Base-by-base conservation (phyloP, 495 filamentous ascomycete genomes). In the Tuber magnatum region DNA sequence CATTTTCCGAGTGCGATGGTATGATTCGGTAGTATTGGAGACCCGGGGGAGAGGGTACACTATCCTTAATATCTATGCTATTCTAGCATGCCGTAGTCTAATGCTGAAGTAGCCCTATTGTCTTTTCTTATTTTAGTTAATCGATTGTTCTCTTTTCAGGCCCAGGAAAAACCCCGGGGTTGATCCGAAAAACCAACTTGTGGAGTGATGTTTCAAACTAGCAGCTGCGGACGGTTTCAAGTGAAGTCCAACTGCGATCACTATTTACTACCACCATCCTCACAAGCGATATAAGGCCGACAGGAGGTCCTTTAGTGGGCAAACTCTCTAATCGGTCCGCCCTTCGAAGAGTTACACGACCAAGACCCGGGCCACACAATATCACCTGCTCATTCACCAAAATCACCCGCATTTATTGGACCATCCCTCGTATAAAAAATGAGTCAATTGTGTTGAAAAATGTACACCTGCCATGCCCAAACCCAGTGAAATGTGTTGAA, bases 381-480 rank as follows among this genome's bases (percentile, higher is more conserved):
- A 65, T 65, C 56, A 65, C 56, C 35, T 65, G 56, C 28, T 35
- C 18, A 35, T 35, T 65, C 56, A 35, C 28, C 2, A 28, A 65
- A 65, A 35, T 65, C 14, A 35, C 28, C 2, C 24, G 5, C 14
- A 35, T 65, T 65, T 65, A 10, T 65, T 20, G 14, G 32, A 65
- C 56, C 56, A 65, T 65, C 56, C 14, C 12, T 32, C 28, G 28
- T 18, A 65, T 65, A 35, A 24, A 71, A 40, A 56, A 51, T 38
- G 39, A 43, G 3, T 32, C n/a, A 4, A 68, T 38, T 1, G 39
- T 35, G 71, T 76, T 69, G 75, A 80, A 65, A 69, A 20, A 65
- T 7, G 79, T 74, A 74, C 61, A 46, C 73, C 51, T 28, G 42
- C 68, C 42, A 40, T 71, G 69, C 40, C 38, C 22, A 75, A 28